Base-by-base conservation (phyloP, 768 basidiomycete species). In the Crepidotus variabilis region DNA sequence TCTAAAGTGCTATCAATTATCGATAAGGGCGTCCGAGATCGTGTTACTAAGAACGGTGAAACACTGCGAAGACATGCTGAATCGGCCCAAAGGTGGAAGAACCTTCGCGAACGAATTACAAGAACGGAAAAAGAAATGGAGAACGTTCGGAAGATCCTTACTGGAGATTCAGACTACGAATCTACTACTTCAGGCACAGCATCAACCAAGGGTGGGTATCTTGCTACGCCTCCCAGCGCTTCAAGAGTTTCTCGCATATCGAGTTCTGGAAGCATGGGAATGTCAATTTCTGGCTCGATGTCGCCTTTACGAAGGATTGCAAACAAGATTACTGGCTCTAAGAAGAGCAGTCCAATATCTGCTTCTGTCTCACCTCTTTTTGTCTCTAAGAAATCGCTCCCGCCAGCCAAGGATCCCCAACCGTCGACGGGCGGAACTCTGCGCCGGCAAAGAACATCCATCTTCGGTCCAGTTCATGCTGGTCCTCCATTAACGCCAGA, bases 1-100 rank as follows among this genome's bases (percentile, higher is more conserved):
- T 88, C 86, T 6, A 94, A 96, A 67, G 94, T 96, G 48, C 79
- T 98, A 22, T 85, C 89, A 22, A 94, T 97, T 63, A 89, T 98
- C 63, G 93, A 94, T 69, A 97, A 93, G 71, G 94, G 94, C 22
- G 90, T 98, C 24, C 84, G 85, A 55, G 94, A 97, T 60, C 85
- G 95, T 54, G 88, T 94, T 5, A 98, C 95, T 20, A 95, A 94
- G 81, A 98, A 98, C 60, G 96, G 96, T 1, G 96, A 98, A 74
- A 93, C 93, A 33, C 72, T 98, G 50, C 81, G 95, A 58, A 78
- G 93, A 62, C 92, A 92, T 67, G 88, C 90, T 2, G 95, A 97
- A 65, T 92, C 92, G 59, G 88, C 87, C 18, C 85, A 89, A 61
- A 81, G 92, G 50, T 97, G 94, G 94, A 80, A 81, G 58, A 85